phyloP scores from a whole-genome alignment of 441 rosid species.

The Bocquillonia castaneifolia region DNA sequence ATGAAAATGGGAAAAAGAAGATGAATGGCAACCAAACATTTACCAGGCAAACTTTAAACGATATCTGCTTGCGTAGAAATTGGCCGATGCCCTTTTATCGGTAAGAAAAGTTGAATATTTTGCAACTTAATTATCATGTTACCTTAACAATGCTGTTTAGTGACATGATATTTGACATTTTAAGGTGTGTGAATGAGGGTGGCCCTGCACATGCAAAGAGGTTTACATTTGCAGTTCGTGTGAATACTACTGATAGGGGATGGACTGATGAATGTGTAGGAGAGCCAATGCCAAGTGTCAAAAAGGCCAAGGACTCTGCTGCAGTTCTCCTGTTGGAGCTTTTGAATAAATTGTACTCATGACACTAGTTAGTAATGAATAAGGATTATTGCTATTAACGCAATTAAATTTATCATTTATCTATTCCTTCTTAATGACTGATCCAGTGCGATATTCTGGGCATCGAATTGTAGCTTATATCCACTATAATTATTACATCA shows the following conservation, averaged over 20 bases:
- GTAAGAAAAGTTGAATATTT: slow-evolving; percentile 30
- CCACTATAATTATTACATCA: too few relatives aligned
- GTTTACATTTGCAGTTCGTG: slow-evolving; percentile 87
- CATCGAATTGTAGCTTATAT: too few relatives aligned
- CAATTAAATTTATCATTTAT: background rate
- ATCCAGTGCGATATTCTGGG: too few relatives aligned
- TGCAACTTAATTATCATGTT: background rate
- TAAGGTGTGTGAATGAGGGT: slow-evolving; percentile 83
- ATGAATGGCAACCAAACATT: slow-evolving; percentile 79
- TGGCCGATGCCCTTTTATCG: slow-evolving; percentile 97
- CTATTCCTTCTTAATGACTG: background rate
- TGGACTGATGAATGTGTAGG: slow-evolving; percentile 97
- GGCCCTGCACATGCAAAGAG: slow-evolving; percentile 99
- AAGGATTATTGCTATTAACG: background rate
- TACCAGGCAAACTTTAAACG: slow-evolving; percentile 90
- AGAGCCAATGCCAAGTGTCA: slow-evolving; percentile 98
- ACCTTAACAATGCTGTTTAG: background rate
- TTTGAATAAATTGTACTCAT: slow-evolving; percentile 50
- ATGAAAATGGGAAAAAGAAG: slow-evolving; percentile 52
- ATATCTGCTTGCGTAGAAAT: slow-evolving; percentile 87
- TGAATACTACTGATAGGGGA: slow-evolving; percentile 77
- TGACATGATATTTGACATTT: slow-evolving; percentile 15
- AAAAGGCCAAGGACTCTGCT: slow-evolving; percentile 98
- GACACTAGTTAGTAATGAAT: background rate
- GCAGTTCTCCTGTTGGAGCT: slow-evolving; percentile 80